phyloP scores from a whole-genome alignment of 2,329 filamentous ascomycete genomes.

The Coleophoma cylindrospora region DNA sequence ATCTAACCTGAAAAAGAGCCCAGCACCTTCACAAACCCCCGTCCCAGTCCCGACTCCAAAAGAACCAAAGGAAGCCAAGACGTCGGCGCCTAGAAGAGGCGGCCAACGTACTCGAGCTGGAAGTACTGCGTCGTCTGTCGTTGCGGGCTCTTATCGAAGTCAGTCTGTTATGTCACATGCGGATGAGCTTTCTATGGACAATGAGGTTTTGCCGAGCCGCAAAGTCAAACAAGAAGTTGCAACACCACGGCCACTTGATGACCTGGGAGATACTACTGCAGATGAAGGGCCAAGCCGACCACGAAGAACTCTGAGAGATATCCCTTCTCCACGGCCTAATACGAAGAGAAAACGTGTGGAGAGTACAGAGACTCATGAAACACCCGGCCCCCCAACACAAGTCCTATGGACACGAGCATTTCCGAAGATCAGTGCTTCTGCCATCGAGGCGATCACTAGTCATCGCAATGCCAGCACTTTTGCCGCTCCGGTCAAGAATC shows the following conservation, averaged over 20 bases:
- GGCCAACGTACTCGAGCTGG: conserved; percentile 16
- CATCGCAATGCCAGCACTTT: conserved; percentile 79
- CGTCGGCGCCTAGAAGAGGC: conserved; percentile 5
- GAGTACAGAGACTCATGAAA: conserved; percentile 38
- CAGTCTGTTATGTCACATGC: conserved; percentile 41
- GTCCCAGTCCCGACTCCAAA: background rate
- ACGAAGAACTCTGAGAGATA: conserved; percentile 4
- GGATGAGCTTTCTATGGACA: conserved; percentile 43
- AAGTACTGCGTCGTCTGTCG: conserved; percentile 21
- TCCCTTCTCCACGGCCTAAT: conserved; percentile 29
- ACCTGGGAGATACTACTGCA: conserved; percentile 49
- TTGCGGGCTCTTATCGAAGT: conserved; percentile 33
- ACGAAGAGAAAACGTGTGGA: conserved; percentile 56
- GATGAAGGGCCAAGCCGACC: conserved; percentile 40
- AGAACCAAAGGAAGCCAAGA: conserved; percentile 6
- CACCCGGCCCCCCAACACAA: conserved; percentile 54
- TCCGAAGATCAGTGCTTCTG: conserved; percentile 65
- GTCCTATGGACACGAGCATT: conserved; percentile 75
- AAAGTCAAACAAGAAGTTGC: conserved; percentile 54
- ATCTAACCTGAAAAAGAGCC: conserved; percentile 3
- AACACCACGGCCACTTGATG: conserved; percentile 49
- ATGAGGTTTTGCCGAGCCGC: conserved; percentile 29
- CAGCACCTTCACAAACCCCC: conserved; percentile 1
- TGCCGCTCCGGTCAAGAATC: conserved; percentile 67
- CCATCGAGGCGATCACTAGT: conserved; percentile 71